Base-by-base conservation (phyloP, 371 early-diverging fungal species). In the Mortierella sp. region DNA sequence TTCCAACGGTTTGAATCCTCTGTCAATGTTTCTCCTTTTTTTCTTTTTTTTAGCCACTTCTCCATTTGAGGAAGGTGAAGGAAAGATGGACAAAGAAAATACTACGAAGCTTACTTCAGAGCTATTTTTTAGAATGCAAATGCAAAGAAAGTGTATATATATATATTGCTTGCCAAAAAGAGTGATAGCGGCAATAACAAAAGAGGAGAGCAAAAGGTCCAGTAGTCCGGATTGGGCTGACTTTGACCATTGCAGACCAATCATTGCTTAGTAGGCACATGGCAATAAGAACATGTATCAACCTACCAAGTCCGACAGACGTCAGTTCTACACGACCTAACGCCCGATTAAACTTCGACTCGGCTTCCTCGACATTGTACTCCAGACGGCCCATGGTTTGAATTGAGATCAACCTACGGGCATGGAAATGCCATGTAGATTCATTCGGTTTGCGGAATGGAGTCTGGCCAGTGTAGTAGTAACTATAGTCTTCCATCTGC, bases 241-340 rank as follows among this genome's bases (percentile, higher is more conserved):
- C 33, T 28, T 38, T 19, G 47, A 57, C 15, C 45, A 45, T 4
- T 32, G 16, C 21, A 57, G 41, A 40, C 7, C 55, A 32, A 40
- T 16, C 3, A 28, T 3, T 36, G 36, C 13, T 36, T 58, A 19
- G 13, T 11, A 36, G 48, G 48, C 15, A 58, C 59, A 58, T 38
- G 59, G 19, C 8, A 16, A 10, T 36, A 16, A 4, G 43, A 8
- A 43, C 13, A 47, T 47, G 19, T 16, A 16, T 47, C 48, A 36
- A 61, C 68, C 74, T 72, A 77, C 77, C 78, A 67, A 90, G 88
- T 78, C 90, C 90, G 48, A 90, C 83, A 80, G 86, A 87, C n/a
- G 87, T 71, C 41, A 90, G 78, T 48, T 89, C 88, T 38, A 83
- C 65, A 13, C 83, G 70, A 21, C 71, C 84, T 28, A 90, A 84